Conservation (phyloP, 1,284 basidiomycete genomes). For the Cutaneotrichosporon mucoides region DNA sequence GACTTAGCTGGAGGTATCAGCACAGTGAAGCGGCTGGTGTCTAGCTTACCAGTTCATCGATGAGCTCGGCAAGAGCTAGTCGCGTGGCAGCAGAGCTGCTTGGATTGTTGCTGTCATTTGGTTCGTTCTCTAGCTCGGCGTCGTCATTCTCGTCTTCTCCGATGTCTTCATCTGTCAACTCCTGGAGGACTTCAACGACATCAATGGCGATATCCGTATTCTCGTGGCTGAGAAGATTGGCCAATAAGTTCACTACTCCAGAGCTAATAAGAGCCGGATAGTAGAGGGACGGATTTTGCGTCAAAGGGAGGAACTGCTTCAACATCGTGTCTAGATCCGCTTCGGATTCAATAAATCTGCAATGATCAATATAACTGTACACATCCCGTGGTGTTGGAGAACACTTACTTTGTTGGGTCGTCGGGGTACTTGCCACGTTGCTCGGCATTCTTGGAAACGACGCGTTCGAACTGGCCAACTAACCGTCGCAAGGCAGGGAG, state of each 20-base stretch:
- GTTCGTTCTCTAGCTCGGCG: conserved; percentile 50
- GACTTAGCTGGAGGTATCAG: conserved; percentile 58
- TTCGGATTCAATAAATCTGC: conserved; percentile 97
- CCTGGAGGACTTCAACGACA: conserved; percentile 83
- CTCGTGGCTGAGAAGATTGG: conserved; percentile 84
- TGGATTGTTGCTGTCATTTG: conserved; percentile 55
- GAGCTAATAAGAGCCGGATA: conserved; percentile 85
- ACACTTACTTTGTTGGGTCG: conserved; percentile 76
- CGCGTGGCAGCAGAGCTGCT: conserved; percentile 45
- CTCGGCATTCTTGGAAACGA: conserved; percentile 89
- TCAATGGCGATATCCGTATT: conserved; percentile 92
- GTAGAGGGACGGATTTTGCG: conserved; percentile 74
- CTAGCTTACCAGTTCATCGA: conserved; percentile 64
- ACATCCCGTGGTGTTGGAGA: background rate
- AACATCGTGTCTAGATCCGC: conserved; percentile 84
- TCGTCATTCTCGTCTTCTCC: conserved; percentile 62
- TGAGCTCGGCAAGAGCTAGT: conserved; percentile 61
- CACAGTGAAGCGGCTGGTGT: too few species aligned
- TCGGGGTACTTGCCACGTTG: conserved; percentile 86
- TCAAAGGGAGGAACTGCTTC: conserved; percentile 78
- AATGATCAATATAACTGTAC: too few species aligned
- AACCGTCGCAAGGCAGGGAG: conserved; percentile 67
- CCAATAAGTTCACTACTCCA: conserved; percentile 62
- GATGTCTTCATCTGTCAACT: conserved; percentile 90
- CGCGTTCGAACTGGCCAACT: conserved; percentile 77